Evolutionary conservation across 306 rosid species (phyloP).

Genomic region (Albizia julibrissin): DNA sequence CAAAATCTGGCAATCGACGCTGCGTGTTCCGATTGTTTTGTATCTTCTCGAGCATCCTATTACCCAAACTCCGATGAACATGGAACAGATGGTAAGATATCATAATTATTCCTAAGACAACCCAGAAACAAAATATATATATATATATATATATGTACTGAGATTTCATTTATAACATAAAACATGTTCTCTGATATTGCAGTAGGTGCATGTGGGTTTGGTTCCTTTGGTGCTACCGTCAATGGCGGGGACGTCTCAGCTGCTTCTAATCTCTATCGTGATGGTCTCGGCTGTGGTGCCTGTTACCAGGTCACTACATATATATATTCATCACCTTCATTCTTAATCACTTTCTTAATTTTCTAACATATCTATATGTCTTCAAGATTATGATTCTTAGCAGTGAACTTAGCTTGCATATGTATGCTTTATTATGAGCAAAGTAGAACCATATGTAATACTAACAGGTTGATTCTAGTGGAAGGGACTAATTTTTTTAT

Average conservation of each 20-base stretch:
- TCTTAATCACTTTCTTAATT: background rate
- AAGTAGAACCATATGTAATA: too few species aligned
- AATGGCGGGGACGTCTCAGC: slow-evolving; percentile 91
- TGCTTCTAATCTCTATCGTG: slow-evolving; percentile 71
- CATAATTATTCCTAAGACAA: background rate
- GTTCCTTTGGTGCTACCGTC: slow-evolving; percentile 84
- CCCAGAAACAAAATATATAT: background rate
- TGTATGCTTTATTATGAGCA: background rate
- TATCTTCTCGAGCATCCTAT: slow-evolving; percentile 76
- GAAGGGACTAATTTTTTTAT: too few species aligned
- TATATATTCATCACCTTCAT: background rate
- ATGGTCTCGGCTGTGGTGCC: slow-evolving; percentile 93
- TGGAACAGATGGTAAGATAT: slow-evolving; percentile 77
- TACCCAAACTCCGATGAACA: slow-evolving; percentile 75
- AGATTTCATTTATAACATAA: slow-evolving; percentile 15
- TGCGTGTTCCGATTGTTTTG: slow-evolving; percentile 41
- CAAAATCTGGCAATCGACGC: slow-evolving; percentile 54
- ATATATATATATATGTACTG: background rate
- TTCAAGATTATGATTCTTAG: background rate
- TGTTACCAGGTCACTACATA: slow-evolving; percentile 74
- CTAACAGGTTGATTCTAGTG: too few species aligned
- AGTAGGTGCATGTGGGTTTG: slow-evolving; percentile 87
- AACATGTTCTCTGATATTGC: slow-evolving; percentile 30
- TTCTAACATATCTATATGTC: background rate
- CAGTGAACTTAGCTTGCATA: background rate